Evolutionary conservation across 768 basidiomycete species (phyloP), one percentile per base, ranked within the genome.

Genomic region (Pleurotus djamor): DNA sequence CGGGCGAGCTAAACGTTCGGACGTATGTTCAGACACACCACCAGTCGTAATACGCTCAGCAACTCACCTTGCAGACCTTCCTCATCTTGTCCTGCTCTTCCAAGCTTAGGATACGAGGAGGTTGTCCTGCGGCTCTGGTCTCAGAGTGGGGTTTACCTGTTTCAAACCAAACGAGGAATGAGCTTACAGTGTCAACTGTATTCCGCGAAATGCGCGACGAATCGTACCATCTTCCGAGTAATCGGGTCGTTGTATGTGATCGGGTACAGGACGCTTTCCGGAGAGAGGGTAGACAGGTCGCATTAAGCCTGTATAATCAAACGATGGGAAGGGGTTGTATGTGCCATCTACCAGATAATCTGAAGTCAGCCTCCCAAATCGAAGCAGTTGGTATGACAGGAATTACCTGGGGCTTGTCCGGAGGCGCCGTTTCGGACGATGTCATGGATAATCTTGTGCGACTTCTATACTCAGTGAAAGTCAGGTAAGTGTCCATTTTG

Each of bases 81-180:
- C 91, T 83, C 94, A 98, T 96, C 67, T 88, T 95, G 62, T 90
- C 88, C 58, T 93, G 90, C 71, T 96, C 93, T 65, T 91, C 87
- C 10, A 73, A 67, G 58, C 72, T 84, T 57, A 95, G 77, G 58
- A 92, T 79, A 28, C 80, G 83, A 2, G 88, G 87, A 17, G 86
- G 79, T 66, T 85, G 79, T 48, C 90, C 86, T 47, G 79, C 67
- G 45, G 74, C 72, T 65, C 79, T 79, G 68, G 77, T 71, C 74
- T 93, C 90, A 16, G 82, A 78, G 52, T 72, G 75, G 59, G 85
- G 91, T 59, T 71, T 75, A 44, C 87, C 89, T 90, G 72, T 52
- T 67, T 38, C 33, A 44, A 35, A 58, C 51, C 52, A 58, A 47
- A 45, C 60, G 43, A 51, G 7, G 17, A 35, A 32, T 28, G 37